A percentile compares a stretch with the other conserved stretches of the same genome.
Evolutionary conservation across 2,329 filamentous ascomycete genomes (phyloP).

Genomic region (Xylaria sp.): DNA sequence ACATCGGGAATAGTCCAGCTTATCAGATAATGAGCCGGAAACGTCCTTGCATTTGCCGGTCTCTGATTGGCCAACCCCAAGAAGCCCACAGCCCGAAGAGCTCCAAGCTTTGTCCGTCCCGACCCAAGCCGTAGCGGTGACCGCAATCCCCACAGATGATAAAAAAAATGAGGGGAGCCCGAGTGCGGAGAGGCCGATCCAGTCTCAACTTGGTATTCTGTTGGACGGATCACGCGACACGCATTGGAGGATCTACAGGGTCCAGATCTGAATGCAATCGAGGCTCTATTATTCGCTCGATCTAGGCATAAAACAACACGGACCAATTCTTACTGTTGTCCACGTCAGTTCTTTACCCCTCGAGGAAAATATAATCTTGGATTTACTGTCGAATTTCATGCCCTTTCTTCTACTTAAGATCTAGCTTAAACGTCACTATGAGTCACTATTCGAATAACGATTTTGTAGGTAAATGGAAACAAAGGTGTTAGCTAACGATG

Average conservation of each 20-base stretch:
- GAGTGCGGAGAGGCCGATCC: constrained; percentile 25
- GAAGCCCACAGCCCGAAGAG: constrained; percentile 35
- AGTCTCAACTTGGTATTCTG: background rate
- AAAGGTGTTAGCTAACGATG: too few relatives aligned
- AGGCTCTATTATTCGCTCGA: constrained; percentile 18
- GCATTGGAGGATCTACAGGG: constrained; percentile 38
- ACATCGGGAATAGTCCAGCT: constrained; percentile 32
- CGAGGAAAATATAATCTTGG: background rate
- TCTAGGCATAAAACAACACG: constrained; percentile 26
- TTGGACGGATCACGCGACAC: constrained; percentile 8
- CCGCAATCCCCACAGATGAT: background rate
- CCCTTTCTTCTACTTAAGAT: too few relatives aligned
- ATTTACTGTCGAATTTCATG: too few relatives aligned
- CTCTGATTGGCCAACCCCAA: constrained; percentile 37
- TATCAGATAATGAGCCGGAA: constrained; percentile 42
- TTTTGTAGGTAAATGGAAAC: too few relatives aligned
- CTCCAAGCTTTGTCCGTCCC: constrained; percentile 33
- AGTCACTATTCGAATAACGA: too few relatives aligned
- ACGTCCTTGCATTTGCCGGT: constrained; percentile 16
- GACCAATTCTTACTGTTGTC: background rate
- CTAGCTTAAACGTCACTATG: too few relatives aligned
- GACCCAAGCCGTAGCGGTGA: background rate
- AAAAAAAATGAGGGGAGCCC: constrained; percentile 32
- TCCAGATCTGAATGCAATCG: constrained; percentile 31
- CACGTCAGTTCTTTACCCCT: constrained; percentile 6